A percentile compares a stretch with the other conserved stretches of the same genome.
Evolutionary conservation across 2,329 filamentous ascomycete species (phyloP).

Genomic region (Colletotrichum sp.): DNA sequence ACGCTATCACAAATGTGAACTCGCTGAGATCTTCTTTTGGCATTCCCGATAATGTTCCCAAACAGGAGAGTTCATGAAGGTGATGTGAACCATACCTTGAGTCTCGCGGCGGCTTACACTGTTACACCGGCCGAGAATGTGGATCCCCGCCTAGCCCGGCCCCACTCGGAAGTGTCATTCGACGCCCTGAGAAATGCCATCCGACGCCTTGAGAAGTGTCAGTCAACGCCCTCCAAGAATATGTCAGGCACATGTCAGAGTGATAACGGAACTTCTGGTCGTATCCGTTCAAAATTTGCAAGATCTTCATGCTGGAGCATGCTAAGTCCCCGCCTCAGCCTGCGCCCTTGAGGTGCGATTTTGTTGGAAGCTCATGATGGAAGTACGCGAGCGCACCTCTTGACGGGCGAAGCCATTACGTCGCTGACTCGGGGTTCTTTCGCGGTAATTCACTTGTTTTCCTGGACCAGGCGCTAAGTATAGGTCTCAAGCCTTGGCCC

Average conservation of each 20-base stretch:
- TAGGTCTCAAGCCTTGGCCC: neutral
- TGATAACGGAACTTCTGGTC: neutral
- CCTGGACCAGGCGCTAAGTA: no score
- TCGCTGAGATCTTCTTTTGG: fast-evolving
- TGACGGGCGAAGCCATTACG: neutral
- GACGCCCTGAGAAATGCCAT: neutral
- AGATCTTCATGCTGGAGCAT: neutral
- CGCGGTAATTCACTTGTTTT: neutral
- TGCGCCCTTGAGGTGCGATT: neutral
- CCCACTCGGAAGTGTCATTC: neutral
- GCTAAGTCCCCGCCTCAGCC: neutral
- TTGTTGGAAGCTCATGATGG: neutral
- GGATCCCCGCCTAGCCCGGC: no score
- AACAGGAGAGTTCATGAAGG: neutral
- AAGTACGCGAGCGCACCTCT: neutral
- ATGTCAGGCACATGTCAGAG: neutral
- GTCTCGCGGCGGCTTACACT: neutral
- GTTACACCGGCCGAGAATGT: no score
- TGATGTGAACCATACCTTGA: neutral
- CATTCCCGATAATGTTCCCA: neutral
- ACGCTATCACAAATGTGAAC: fast-evolving
- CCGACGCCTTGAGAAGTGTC: neutral
- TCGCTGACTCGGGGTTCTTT: neutral
- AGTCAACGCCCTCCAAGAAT: neutral
- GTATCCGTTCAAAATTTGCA: neutral